Evolutionary conservation across 768 basidiomycete genomes (phyloP).

Genomic region (Tulasnella sp.): DNA sequence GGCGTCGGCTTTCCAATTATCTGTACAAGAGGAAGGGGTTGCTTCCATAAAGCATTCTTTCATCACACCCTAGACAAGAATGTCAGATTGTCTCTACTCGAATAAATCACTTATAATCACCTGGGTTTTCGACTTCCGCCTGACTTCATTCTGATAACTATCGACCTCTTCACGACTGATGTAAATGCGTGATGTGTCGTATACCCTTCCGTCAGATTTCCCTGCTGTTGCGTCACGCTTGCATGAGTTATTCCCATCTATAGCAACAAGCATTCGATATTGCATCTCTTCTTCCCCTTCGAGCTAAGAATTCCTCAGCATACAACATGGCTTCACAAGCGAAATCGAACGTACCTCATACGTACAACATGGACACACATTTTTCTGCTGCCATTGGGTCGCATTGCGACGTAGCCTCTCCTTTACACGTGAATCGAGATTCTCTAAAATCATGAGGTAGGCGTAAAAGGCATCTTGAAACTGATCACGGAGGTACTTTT

Average conservation of each 20-base stretch:
- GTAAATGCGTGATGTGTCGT: background rate
- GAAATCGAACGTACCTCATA: constrained; percentile 22
- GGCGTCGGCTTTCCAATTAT: background rate
- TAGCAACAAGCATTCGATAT: constrained; percentile 21
- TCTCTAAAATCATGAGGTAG: background rate
- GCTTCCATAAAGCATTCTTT: background rate
- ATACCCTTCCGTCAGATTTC: background rate
- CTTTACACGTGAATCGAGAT: background rate
- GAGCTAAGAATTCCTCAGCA: constrained; percentile 18
- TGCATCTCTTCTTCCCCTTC: constrained; percentile 24
- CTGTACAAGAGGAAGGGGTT: background rate
- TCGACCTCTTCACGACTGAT: background rate
- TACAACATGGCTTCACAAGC: background rate
- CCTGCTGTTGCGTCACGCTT: constrained; percentile 23
- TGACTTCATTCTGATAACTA: background rate
- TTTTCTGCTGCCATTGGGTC: background rate
- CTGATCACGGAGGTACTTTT: no score
- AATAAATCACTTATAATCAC: background rate
- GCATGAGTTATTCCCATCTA: constrained; percentile 29
- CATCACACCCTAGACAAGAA: background rate
- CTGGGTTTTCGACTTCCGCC: background rate
- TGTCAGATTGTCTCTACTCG: background rate
- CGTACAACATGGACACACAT: background rate
- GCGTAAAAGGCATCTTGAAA: background rate
- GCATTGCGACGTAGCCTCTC: background rate